These are phyloP conservation scores for Boletus rufocinnamomeus DNA, from an alignment of 768 basidiomycete species.

Conservation along the genomic window DNA sequence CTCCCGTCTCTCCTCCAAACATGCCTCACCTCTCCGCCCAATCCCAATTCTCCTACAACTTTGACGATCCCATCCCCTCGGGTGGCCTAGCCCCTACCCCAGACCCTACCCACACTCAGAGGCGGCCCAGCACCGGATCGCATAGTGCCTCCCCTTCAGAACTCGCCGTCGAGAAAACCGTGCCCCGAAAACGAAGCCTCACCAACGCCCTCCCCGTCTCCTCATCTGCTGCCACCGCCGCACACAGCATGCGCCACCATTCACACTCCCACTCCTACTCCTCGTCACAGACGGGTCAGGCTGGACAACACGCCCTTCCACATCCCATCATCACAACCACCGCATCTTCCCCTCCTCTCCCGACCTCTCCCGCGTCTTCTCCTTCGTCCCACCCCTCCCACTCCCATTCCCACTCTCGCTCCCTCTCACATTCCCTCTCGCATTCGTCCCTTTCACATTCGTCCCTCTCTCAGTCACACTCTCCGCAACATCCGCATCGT, in stretches of 20 bases:
- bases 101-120: conserved; percentile 32
- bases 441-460: conserved; percentile 31
- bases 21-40: conserved; percentile 47
- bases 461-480: conserved; percentile 22
- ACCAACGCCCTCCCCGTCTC: conserved; percentile 44
- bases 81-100: conserved; percentile 30
- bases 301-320: conserved; percentile 14
- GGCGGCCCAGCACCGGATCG: conserved; percentile 40
- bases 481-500: conserved; percentile 18
- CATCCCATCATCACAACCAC: conserved; percentile 38
- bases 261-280: conserved; percentile 31
- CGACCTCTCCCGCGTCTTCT: conserved; percentile 27
- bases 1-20: conserved; percentile 56
- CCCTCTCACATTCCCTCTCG: conserved; percentile 24
- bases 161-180: conserved; percentile 45
- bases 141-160: conserved; percentile 51
- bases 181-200: conserved; percentile 71
- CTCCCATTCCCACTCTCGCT: conserved; percentile 22
- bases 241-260: conserved; percentile 28
- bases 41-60: conserved; percentile 53
- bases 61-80: conserved; percentile 37
- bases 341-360: conserved; percentile 31
- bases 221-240: background rate
- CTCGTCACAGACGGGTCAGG: conserved; percentile 13
- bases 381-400: conserved; percentile 28